phyloP scores from a whole-genome alignment of 2,329 filamentous ascomycete genomes.

The Colletotrichum graminicola region DNA sequence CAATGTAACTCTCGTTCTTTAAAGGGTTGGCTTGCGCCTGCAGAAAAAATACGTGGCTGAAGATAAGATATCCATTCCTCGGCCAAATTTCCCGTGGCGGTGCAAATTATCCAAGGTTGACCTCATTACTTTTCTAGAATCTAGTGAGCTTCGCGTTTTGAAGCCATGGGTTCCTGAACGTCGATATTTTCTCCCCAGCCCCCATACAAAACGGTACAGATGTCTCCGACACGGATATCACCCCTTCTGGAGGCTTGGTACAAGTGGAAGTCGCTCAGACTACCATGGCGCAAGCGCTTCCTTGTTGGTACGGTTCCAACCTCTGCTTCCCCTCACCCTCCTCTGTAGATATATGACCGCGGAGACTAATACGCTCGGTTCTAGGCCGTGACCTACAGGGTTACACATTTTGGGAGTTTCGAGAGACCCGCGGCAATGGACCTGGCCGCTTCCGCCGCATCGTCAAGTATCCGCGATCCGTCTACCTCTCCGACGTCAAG shows the following conservation, averaged over 20 bases:
- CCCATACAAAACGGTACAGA: constrained; percentile 11
- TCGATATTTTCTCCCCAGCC: constrained; percentile 9
- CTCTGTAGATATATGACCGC: not conserved
- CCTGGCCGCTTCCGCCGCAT: constrained; percentile 69
- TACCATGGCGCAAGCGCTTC: constrained; percentile 74
- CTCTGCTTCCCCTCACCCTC: not conserved
- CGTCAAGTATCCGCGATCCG: constrained; percentile 67
- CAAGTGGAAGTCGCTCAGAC: constrained; percentile 71
- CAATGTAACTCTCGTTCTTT: constrained; percentile 25
- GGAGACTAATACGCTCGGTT: constrained; percentile 24
- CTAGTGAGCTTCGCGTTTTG: not conserved
- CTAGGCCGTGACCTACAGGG: constrained; percentile 73
- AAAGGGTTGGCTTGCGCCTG: constrained; percentile 1
- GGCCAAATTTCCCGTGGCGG: constrained; percentile 36
- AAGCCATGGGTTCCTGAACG: constrained; percentile 35
- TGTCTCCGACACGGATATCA: constrained; percentile 40
- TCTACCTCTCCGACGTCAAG: constrained; percentile 66
- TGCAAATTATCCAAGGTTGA: constrained; percentile 42
- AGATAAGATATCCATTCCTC: constrained; percentile 14
- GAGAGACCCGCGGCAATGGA: constrained; percentile 58
- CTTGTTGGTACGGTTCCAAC: constrained; percentile 64
- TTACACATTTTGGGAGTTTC: constrained; percentile 79
- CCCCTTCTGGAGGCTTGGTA: constrained; percentile 60
- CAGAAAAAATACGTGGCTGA: constrained; percentile 38
- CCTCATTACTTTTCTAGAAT: constrained; percentile 41